Base-by-base conservation (phyloP, 345 rosid genomes). In the Odontarrhena argentea region DNA sequence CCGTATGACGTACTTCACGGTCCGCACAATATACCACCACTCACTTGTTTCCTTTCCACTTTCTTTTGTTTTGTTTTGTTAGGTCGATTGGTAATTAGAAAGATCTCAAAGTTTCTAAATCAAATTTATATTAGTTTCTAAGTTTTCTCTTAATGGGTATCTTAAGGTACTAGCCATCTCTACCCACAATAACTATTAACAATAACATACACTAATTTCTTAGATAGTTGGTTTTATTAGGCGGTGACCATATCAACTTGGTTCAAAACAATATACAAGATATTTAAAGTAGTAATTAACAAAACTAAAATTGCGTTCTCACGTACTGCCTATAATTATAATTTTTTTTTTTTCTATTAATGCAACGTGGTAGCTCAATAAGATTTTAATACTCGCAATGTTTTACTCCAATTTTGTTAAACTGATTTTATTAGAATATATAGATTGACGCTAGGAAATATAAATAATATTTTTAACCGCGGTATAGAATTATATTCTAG, bases 1-100 rank as follows among this genome's bases (percentile, higher is more conserved):
- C 67, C 71, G 67, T 58, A 34, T 65, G 71, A 72, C 60, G 65
- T 65, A 73, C 61, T 50, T 58, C 60, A 65, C 61, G 66, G 76
- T 65, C 60, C 71, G 66, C 48, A 25, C 67, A 58, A 35, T 32
- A 58, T 22, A 65, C 70, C 54, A 64, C 36, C 36, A 32, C 36
- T 28, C 5, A 28, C 76, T 57, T 71, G 36, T 45, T 63, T 54
- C 75, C 58, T 45, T 63, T 54, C 75, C 58, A 47, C 70, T 65
- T 64, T 56, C 9, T 12, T 37, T 30, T 38, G 7, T 35, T 47
- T 63, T 70, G 14, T 55, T 56, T 65, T 65, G 46, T 57, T 73
- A 65, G 60, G 66, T 65, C 46, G 48, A 9, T 47, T 55, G 24
- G 12, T 45, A 10, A 10, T 47, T 47, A 52, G 13, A 42, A 47